Percentiles rank a stretch among this genome's conserved stretches.
These are phyloP conservation scores for Ophiostoma piceae DNA, from an alignment of 2,329 filamentous ascomycete species.

Conservation along the genomic window DNA sequence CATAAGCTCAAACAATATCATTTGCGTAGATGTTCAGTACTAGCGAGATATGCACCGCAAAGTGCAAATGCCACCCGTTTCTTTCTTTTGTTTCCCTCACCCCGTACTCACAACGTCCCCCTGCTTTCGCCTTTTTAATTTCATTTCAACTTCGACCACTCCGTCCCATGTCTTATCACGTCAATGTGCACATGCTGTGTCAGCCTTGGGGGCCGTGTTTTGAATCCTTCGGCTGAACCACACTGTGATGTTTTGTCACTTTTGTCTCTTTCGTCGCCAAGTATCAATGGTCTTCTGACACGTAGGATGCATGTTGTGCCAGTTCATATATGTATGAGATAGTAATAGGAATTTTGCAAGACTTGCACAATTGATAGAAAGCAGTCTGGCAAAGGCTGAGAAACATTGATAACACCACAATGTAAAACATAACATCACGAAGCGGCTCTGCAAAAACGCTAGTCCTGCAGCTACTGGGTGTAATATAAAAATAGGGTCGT, in stretches of 20 bases:
- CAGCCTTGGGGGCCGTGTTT: constrained; percentile 1
- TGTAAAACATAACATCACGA: neutral
- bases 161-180: neutral
- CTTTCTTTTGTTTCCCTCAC: neutral
- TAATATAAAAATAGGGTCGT: neutral
- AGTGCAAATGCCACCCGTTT: neutral
- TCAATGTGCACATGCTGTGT: neutral
- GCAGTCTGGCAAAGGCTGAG: neutral
- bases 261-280: neutral
- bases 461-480: neutral
- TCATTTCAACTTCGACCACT: neutral
- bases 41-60: neutral
- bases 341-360: no score
- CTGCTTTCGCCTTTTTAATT: neutral
- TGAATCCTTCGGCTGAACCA: neutral
- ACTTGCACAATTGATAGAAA: no score
- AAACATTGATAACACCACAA: neutral
- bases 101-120: neutral
- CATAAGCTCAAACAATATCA: neutral
- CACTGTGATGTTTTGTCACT: no score
- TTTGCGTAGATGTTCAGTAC: neutral
- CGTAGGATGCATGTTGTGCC: neutral
- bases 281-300: neutral
- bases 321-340: no score
- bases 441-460: neutral